These are phyloP conservation scores for Ceratocystiopsis brevicomis DNA, from an alignment of 2,329 filamentous ascomycete species.

Conservation along the genomic window DNA sequence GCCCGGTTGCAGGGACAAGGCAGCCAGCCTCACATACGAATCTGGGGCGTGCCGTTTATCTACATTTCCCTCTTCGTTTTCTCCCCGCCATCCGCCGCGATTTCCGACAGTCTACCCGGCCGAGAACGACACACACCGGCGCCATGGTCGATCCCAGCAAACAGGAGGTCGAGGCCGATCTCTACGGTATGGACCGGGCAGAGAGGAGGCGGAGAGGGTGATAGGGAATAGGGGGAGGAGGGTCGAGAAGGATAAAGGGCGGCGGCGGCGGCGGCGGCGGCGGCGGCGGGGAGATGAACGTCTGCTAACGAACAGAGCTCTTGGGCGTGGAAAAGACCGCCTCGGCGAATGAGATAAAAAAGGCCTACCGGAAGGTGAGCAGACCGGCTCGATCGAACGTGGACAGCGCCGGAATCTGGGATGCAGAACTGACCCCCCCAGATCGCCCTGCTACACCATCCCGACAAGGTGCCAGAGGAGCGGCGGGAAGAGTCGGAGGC, in stretches of 20 bases:
- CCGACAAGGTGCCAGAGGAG: constrained; percentile 83
- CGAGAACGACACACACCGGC: background rate
- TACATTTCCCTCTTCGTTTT: too few species aligned
- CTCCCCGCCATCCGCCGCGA: too few species aligned
- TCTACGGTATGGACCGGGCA: constrained; percentile 27
- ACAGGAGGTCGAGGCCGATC: constrained; percentile 31
- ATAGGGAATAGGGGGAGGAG: too few species aligned
- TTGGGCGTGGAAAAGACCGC: constrained; percentile 57
- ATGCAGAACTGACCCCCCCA: constrained; percentile 24
- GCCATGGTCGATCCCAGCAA: constrained; percentile 12
- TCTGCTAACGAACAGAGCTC: constrained; percentile 38
- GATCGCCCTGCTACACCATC: constrained; percentile 77
- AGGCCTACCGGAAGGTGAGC: constrained; percentile 81
- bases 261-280: too few species aligned
- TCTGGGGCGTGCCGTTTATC: too few species aligned
- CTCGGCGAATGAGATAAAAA: constrained; percentile 69
- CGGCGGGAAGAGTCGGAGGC: constrained; percentile 70
- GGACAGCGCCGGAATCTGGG: too few species aligned
- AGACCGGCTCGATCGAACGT: too few species aligned
- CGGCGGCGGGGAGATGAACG: too few species aligned
- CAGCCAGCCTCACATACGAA: too few species aligned
- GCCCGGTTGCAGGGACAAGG: too few species aligned
- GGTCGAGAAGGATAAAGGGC: too few species aligned
- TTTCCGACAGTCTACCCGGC: too few species aligned
- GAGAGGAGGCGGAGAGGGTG: background rate